Base-by-base conservation (phyloP, 306 rosid species). In the Luffa acutangula region DNA sequence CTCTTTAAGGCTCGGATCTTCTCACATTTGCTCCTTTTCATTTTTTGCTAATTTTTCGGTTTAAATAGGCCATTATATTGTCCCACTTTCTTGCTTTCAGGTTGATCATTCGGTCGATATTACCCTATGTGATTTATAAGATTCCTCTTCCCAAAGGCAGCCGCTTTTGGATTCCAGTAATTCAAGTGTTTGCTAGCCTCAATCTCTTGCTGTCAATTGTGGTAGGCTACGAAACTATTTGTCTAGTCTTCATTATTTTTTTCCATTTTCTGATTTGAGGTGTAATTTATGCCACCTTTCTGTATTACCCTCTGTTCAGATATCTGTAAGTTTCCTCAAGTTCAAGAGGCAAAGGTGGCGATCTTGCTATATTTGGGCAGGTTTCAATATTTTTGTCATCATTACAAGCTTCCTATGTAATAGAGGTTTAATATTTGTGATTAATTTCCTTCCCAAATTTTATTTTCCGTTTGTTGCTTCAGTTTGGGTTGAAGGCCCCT, bases 401-500 rank as follows among this genome's bases (percentile, higher is more conserved):
- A 33, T 45, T 59, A 8, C 15, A 43, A 43, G 39, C 56, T 62
- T 45, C n/a, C 34, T 46, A 65, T 49, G 18, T 7, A 17, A 48
- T 33, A 14, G 18, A 14, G 45, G 31, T 49, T 49, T 14, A 45
- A 31, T 48, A 51, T 49, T 73, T 72, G 42, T 63, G 7, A 37
- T 36, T 33, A 43, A 48, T 49, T 85, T 57, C 48, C 34, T 45
- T 66, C 64, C 78, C 52, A 57, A 83, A 71, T 75, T 34, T 6
- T 71, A 18, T 65, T 33, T 75, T 58, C 18, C 57, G 4, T 49
- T 57, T 80, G 87, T 83, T 86, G 82, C 77, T 88, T 70, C 93
- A 96, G 98, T 88, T 81, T 96, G 99, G 99, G 79, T 84, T 84
- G 97, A 93, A 88, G 99, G 96, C 70, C 97, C 97, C 18, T 83